Percentiles rank a stretch among this genome's conserved stretches.
phyloP scores from a whole-genome alignment of 2,329 filamentous ascomycete genomes.

The Colletotrichum karsti region DNA sequence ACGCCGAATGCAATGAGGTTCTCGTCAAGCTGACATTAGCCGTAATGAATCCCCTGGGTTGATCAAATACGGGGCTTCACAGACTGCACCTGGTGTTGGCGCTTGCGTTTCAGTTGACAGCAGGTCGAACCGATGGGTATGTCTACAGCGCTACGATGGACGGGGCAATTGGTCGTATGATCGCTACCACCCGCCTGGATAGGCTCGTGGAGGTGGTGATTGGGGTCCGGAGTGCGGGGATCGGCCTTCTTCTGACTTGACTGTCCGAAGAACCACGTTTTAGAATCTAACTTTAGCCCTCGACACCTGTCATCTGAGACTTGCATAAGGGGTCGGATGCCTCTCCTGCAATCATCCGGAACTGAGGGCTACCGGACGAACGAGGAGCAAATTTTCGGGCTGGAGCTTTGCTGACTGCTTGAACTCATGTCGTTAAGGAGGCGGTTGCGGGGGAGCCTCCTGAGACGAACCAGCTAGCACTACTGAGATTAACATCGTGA shows the following conservation, averaged over 20 bases:
- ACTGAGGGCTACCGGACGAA: not conserved
- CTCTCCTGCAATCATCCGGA: not conserved
- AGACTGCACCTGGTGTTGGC: not conserved
- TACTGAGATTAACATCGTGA: too few species aligned
- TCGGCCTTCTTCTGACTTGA: not conserved
- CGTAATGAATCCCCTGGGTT: not conserved
- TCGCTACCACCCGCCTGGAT: not conserved
- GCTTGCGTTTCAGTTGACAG: slow-evolving; percentile 4
- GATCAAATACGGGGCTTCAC: not conserved
- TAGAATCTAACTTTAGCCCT: slow-evolving; percentile 24
- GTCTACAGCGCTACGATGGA: not conserved
- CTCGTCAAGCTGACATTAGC: too few species aligned
- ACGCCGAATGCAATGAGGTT: too few species aligned
- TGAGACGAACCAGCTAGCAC: too few species aligned
- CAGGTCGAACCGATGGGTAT: slow-evolving; percentile 12
- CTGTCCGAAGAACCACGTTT: not conserved
- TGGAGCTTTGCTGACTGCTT: too few species aligned
- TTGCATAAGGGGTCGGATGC: not conserved
- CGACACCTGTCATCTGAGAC: slow-evolving; percentile 25
- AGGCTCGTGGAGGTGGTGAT: not conserved
- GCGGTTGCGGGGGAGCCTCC: too few species aligned
- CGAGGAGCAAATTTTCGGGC: too few species aligned
- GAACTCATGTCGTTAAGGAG: too few species aligned
- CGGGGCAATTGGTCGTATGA: slow-evolving; percentile 1
- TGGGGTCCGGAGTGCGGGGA: not conserved